Evolutionary conservation across 1,284 basidiomycete species (phyloP).

Genomic region (Leccinum pallidistipes): DNA sequence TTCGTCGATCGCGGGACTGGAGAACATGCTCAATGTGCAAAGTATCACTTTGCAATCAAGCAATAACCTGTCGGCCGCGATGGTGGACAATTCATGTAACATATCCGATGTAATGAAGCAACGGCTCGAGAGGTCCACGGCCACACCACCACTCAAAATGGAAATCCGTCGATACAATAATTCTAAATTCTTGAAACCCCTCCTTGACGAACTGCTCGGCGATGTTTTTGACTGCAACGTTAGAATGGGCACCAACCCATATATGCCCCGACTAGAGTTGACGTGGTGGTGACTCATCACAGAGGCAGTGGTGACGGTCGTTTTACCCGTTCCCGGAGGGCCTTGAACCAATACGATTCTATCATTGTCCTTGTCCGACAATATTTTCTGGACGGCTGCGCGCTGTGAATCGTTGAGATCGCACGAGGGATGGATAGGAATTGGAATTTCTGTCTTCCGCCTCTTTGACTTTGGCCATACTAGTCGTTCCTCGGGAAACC

Average conservation of each 20-base stretch:
- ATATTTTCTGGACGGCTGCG: conserved; percentile 39
- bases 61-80: conserved; percentile 29
- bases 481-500: conserved; percentile 29
- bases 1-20: conserved; percentile 29
- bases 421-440: conserved; percentile 1
- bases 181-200: conserved; percentile 38
- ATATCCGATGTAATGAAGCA: conserved; percentile 45
- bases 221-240: conserved; percentile 58
- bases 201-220: conserved; percentile 45
- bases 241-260: conserved; percentile 73
- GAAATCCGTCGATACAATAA: conserved; percentile 47
- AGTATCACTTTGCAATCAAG: conserved; percentile 55
- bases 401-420: conserved; percentile 42
- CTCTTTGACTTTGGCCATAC: conserved; percentile 14
- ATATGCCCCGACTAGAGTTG: conserved; percentile 40
- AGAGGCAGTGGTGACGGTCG: conserved; percentile 43
- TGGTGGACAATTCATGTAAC: conserved; percentile 34
- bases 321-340: conserved; percentile 47
- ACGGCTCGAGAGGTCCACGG: background rate
- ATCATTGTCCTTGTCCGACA: conserved; percentile 37
- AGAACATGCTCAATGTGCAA: conserved; percentile 49
- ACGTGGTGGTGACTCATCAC: conserved; percentile 42
- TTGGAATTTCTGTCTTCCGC: background rate
- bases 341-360: conserved; percentile 59
- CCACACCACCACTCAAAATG: conserved; percentile 56